Conservation (phyloP, 352 stramenopile genomes). For the Pythium dissotocum region DNA sequence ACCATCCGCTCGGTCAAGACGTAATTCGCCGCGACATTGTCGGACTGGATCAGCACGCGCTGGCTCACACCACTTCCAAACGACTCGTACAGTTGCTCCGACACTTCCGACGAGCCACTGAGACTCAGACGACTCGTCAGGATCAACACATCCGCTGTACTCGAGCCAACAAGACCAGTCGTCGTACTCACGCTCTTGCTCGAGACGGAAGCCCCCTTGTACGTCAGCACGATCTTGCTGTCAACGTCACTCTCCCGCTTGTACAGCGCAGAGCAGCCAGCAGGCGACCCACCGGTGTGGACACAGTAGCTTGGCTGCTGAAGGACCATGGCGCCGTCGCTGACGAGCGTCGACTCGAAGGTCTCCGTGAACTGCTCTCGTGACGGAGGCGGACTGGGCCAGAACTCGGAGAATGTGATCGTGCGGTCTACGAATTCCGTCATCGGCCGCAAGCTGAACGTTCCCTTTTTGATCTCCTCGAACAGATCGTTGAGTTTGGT, state of each 20-base stretch:
- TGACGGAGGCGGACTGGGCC: constrained; percentile 3
- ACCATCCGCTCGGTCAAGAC: not conserved
- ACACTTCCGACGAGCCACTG: not conserved
- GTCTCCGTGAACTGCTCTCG: not conserved
- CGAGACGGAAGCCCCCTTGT: not conserved
- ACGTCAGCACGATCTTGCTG: not conserved
- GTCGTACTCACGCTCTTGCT: constrained; percentile 3
- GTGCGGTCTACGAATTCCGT: constrained; percentile 9
- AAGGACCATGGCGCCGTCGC: constrained; percentile 1
- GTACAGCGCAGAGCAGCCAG: constrained; percentile 10
- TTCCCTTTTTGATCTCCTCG: not conserved
- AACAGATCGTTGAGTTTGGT: not conserved
- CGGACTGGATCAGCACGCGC: constrained; percentile 11
- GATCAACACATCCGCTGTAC: constrained; percentile 14
- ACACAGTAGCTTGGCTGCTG: constrained; percentile 14
- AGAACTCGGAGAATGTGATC: constrained; percentile 18
- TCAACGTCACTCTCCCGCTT: constrained; percentile 5
- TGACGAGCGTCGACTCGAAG: constrained; percentile 12
- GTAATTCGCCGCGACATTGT: not conserved
- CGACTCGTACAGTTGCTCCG: constrained; percentile 7
- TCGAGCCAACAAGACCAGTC: not conserved
- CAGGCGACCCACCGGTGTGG: not conserved
- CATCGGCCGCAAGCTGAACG: not conserved
- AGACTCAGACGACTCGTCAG: constrained; percentile 11
- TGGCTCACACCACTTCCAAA: not conserved